These are phyloP conservation scores for Colletotrichum australisinense DNA, from an alignment of 2,329 filamentous ascomycete species.

Conservation along the genomic window DNA sequence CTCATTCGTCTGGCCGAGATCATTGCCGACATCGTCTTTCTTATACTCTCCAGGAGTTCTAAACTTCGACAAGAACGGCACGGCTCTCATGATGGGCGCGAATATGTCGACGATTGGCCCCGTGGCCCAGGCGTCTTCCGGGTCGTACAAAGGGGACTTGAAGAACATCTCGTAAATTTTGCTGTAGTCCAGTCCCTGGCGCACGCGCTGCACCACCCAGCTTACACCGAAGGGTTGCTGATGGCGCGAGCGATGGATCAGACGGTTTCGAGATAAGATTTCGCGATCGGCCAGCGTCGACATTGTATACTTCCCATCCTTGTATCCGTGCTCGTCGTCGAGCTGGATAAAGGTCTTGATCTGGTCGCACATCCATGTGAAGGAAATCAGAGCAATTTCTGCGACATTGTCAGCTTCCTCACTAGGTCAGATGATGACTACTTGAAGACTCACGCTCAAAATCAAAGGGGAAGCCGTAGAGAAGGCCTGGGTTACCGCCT, in stretches of 20 bases:
- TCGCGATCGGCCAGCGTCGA: slow-evolving; percentile 10
- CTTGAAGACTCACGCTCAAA: slow-evolving; percentile 2
- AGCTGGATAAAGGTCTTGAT: neutral
- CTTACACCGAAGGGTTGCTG: neutral
- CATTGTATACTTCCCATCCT: too few relatives aligned
- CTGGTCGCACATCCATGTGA: slow-evolving; percentile 35
- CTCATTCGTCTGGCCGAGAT: slow-evolving; percentile 13
- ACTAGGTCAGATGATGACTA: too few relatives aligned
- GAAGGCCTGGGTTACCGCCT: slow-evolving; percentile 1
- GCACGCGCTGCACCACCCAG: neutral
- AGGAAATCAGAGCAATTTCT: slow-evolving; percentile 35
- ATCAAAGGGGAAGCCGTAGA: neutral
- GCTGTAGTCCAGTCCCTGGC: neutral
- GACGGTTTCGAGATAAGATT: neutral
- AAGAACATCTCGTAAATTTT: neutral
- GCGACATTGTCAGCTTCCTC: neutral
- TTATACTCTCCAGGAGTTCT: slow-evolving; percentile 31
- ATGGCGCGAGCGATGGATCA: neutral
- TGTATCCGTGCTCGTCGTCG: neutral
- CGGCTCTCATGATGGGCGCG: neutral
- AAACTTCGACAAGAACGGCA: slow-evolving; percentile 1
- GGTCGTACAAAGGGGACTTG: neutral
- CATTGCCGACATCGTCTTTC: neutral
- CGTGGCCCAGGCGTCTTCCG: slow-evolving; percentile 20
- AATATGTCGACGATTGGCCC: slow-evolving; percentile 19